These are phyloP conservation scores for Echium plantagineum DNA, from an alignment of 257 asterid species.

Conservation along the genomic window DNA sequence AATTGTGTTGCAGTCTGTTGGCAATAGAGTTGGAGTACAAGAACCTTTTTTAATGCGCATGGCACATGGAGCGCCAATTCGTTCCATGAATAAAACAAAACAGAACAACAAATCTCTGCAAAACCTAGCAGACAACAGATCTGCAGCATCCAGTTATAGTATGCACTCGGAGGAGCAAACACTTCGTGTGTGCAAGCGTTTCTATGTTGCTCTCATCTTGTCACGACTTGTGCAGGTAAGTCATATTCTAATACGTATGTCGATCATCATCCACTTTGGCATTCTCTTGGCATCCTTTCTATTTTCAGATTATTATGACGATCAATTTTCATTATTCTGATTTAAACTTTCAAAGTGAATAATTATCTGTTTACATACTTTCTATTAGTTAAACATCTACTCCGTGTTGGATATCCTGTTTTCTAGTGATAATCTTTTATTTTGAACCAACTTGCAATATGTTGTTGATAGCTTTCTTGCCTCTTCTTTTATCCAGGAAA, in stretches of 20 bases:
- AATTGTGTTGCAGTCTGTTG: constrained; percentile 69
- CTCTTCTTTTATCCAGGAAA: not conserved
- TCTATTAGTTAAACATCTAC: no score
- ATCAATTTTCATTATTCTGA: no score
- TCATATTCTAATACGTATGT: not conserved
- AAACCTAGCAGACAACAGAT: constrained; percentile 31
- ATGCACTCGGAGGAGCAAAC: constrained; percentile 63
- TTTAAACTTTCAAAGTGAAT: no score
- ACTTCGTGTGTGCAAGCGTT: constrained; percentile 82
- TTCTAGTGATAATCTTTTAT: not conserved
- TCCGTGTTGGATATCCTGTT: no score
- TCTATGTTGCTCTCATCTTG: constrained; percentile 85
- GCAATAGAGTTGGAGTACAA: constrained; percentile 87
- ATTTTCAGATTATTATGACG: not conserved
- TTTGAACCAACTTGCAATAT: not conserved
- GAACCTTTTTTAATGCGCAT: constrained; percentile 94
- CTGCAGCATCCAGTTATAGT: constrained; percentile 29
- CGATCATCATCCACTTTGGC: not conserved
- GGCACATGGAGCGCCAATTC: constrained; percentile 95
- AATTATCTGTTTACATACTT: no score
- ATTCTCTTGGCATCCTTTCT: not conserved
- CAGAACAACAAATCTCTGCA: constrained; percentile 39
- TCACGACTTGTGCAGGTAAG: constrained; percentile 91
- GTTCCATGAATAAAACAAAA: constrained; percentile 37
- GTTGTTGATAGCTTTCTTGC: not conserved